phyloP scores from a whole-genome alignment of 805 yeast species.

The Metschnikowia santaceciliae region DNA sequence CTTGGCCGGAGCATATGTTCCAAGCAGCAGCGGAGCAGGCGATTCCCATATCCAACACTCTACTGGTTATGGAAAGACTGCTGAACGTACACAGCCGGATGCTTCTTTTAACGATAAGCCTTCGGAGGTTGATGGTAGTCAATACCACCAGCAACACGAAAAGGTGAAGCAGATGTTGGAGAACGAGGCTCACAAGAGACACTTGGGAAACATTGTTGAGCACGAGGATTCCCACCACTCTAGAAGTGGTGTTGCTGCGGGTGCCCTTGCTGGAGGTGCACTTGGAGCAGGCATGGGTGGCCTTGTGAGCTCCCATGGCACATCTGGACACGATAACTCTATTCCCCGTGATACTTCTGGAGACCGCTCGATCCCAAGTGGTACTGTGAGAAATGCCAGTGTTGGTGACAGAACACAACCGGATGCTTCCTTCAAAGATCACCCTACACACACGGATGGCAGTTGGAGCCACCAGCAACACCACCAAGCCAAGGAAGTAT shows the following conservation, averaged over 20 bases:
- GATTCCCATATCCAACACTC: neutral
- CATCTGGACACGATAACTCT: neutral
- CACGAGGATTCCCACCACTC: neutral
- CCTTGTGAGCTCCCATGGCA: neutral
- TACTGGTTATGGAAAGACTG: neutral
- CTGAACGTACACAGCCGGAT: neutral
- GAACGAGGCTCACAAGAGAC: slow-evolving; percentile 1
- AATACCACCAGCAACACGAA: slow-evolving; percentile 7
- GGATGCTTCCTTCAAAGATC: slow-evolving; percentile 1
- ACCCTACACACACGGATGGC: neutral
- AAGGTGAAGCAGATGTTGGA: slow-evolving; percentile 4
- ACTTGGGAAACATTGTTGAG: slow-evolving; percentile 2
- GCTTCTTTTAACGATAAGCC: slow-evolving; percentile 5
- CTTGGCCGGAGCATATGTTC: neutral
- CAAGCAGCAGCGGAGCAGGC: neutral
- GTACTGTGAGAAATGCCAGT: neutral
- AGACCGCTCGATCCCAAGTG: neutral
- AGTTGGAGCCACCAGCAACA: neutral
- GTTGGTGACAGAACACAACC: slow-evolving; percentile 1
- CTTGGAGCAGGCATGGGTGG: slow-evolving; percentile 7
- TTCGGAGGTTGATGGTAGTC: neutral
- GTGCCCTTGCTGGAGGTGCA: neutral
- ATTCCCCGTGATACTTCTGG: neutral
- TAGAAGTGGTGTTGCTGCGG: neutral
- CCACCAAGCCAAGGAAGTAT: neutral